A percentile compares a stretch with the other conserved stretches of the same genome.
These are phyloP conservation scores for Protomyces arabidopsidicola DNA, from an alignment of 1,139 yeast species.

Conservation along the genomic window DNA sequence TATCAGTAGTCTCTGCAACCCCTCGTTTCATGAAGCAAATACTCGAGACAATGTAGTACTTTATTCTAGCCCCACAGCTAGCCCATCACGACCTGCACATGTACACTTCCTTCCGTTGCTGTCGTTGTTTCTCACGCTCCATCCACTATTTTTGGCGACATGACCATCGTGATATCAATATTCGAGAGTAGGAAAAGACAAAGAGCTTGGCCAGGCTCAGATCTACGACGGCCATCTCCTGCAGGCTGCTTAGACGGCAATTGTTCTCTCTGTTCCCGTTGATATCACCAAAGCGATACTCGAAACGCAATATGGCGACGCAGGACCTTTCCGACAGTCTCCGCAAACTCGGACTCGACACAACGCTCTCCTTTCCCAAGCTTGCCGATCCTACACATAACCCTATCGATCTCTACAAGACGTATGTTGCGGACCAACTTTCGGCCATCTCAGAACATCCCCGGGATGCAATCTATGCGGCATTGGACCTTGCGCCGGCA, in stretches of 20 bases:
- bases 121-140: too few relatives aligned
- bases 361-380: slow-evolving; percentile 36
- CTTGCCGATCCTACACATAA: slow-evolving; percentile 68
- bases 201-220: too few relatives aligned
- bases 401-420: slow-evolving; percentile 78
- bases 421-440: slow-evolving; percentile 77
- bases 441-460: slow-evolving; percentile 69
- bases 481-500: slow-evolving; percentile 71
- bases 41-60: too few relatives aligned
- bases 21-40: too few relatives aligned
- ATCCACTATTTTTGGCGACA: too few relatives aligned
- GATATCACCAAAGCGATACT: neutral
- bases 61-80: too few relatives aligned
- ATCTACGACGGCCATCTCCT: neutral
- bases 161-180: too few relatives aligned
- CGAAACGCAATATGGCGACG: neutral
- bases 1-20: too few relatives aligned
- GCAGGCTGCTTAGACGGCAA: neutral
- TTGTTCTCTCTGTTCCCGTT: neutral
- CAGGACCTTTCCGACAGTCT: neutral
- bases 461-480: slow-evolving; percentile 64
- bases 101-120: too few relatives aligned
- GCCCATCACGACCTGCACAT: too few relatives aligned
- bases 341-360: slow-evolving; percentile 12
- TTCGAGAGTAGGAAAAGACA: too few relatives aligned